Conservation (phyloP, 2,329 filamentous ascomycete genomes). For the Aspergillus terreus region DNA sequence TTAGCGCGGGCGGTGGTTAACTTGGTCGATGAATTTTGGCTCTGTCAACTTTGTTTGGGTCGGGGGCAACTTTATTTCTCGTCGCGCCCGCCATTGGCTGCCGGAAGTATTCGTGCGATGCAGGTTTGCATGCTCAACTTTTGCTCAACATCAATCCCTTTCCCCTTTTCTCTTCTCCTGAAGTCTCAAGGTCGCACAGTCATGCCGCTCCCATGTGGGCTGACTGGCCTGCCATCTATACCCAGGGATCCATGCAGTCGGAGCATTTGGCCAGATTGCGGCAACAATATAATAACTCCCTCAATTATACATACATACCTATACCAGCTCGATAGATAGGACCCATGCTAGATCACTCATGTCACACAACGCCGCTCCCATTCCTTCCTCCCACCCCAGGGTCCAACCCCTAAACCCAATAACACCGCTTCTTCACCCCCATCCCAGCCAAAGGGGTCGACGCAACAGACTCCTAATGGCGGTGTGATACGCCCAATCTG, state of each 20-base stretch:
- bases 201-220: not conserved
- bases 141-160: not conserved
- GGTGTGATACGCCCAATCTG: not conserved
- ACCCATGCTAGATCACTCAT: too few relatives aligned
- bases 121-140: not conserved
- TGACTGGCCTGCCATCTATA: not conserved
- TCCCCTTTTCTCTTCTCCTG: not conserved
- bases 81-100: not conserved
- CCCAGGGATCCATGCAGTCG: not conserved
- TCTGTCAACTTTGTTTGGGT: conserved; percentile 9
- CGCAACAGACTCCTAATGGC: not conserved
- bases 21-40: conserved; percentile 3
- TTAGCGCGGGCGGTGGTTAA: conserved; percentile 10
- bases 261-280: not conserved
- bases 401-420: not conserved
- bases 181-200: not conserved
- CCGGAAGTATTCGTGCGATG: not conserved
- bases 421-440: not conserved
- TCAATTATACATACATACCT: not conserved
- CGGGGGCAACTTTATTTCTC: conserved; percentile 5
- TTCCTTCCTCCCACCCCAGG: not conserved
- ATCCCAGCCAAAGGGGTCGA: not conserved
- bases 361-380: too few relatives aligned
- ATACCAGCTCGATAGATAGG: too few relatives aligned
- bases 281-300: not conserved